phyloP scores from a whole-genome alignment of 306 rosid species.

The Cucumis cinereus region DNA sequence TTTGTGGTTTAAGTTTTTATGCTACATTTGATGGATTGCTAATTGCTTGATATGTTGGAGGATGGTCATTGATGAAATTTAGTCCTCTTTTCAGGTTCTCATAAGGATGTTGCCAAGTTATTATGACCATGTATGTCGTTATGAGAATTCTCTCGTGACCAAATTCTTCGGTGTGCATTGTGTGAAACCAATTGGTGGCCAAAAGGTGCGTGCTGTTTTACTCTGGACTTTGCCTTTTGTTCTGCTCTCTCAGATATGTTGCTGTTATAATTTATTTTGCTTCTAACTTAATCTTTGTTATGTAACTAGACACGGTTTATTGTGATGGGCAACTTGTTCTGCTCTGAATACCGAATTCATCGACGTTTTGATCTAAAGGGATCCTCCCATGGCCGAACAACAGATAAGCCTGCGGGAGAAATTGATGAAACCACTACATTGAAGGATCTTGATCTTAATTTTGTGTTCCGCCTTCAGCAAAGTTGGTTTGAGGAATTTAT shows the following conservation, averaged over 20 bases:
- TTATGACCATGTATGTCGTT: slow-evolving; percentile 44
- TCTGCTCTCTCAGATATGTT: not conserved
- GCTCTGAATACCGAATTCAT: slow-evolving; percentile 89
- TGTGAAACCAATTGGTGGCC: slow-evolving; percentile 90
- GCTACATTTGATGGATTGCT: not conserved
- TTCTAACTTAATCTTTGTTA: not conserved
- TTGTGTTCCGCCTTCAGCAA: slow-evolving; percentile 61
- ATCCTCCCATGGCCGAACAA: slow-evolving; percentile 87
- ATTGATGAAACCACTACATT: slow-evolving; percentile 97
- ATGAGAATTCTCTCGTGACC: slow-evolving; percentile 83
- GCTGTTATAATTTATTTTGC: not conserved
- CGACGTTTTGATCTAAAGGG: slow-evolving; percentile 92
- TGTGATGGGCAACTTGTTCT: slow-evolving; percentile 99
- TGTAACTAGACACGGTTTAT: slow-evolving; percentile 74
- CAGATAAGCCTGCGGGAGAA: slow-evolving; percentile 64
- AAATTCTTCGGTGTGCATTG: slow-evolving; percentile 93
- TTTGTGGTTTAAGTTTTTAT: not conserved
- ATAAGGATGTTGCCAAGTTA: slow-evolving; percentile 88
- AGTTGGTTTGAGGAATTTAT: slow-evolving; percentile 55
- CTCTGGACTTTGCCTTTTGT: not conserved
- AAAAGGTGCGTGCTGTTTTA: slow-evolving; percentile 40
- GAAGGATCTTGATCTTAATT: slow-evolving; percentile 93
- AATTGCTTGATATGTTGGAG: not conserved
- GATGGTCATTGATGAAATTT: slow-evolving; percentile 8
- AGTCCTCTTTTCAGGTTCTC: slow-evolving; percentile 50